Conservation (phyloP, 768 basidiomycete genomes). For the Mycena latifolia region DNA sequence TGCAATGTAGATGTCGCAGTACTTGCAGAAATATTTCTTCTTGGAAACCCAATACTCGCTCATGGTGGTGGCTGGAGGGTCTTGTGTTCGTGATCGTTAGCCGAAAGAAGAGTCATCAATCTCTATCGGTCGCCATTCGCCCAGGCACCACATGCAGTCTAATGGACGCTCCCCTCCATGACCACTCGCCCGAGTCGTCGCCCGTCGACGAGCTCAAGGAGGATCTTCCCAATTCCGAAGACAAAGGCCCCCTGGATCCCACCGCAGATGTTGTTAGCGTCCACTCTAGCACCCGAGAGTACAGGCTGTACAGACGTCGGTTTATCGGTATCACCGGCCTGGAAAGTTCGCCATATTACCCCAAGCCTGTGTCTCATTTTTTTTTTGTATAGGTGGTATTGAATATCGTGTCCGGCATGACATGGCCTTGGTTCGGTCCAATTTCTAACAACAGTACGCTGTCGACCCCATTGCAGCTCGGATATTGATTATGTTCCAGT, state of each 20-base stretch:
- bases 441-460: slow-evolving; percentile 75
- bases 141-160: background rate
- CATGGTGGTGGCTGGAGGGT: slow-evolving; percentile 62
- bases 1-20: slow-evolving; percentile 96
- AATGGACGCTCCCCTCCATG: slow-evolving; percentile 11
- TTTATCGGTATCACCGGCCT: slow-evolving; percentile 76
- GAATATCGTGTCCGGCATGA: slow-evolving; percentile 73
- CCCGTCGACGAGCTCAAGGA: slow-evolving; percentile 17
- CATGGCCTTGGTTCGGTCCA: slow-evolving; percentile 88
- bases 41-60: slow-evolving; percentile 94
- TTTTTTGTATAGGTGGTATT: slow-evolving; percentile 67
- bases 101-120: too few relatives aligned
- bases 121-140: too few relatives aligned
- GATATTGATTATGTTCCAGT: slow-evolving; percentile 50
- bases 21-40: slow-evolving; percentile 95
- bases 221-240: slow-evolving; percentile 1
- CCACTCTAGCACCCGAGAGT: slow-evolving; percentile 43
- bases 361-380: background rate
- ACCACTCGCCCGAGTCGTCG: slow-evolving; percentile 2
- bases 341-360: slow-evolving; percentile 49
- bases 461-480: background rate
- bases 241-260: background rate
- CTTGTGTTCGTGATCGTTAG: background rate
- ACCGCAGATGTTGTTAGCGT: slow-evolving; percentile 20
- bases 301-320: slow-evolving; percentile 77